Evolutionary conservation across 305 asterid species (phyloP).

Genomic region (Solanum aculeatissimum): DNA sequence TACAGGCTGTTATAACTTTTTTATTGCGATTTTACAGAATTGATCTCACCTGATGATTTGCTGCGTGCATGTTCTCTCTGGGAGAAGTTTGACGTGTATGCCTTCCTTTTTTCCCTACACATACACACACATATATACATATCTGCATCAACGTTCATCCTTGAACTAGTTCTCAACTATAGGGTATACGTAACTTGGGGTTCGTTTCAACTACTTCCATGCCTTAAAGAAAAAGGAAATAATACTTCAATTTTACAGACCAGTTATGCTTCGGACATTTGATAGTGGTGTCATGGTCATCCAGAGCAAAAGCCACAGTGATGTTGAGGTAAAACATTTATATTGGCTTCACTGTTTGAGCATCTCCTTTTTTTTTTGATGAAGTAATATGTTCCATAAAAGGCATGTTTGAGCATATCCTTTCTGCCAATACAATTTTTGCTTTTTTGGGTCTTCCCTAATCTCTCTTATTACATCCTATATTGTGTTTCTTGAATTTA

Average conservation of each 20-base stretch:
- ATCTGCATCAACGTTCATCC: background rate
- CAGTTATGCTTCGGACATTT: conserved; percentile 87
- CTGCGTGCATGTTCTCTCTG: conserved; percentile 88
- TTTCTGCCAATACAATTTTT: background rate
- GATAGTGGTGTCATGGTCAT: conserved; percentile 97
- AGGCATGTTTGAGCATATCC: background rate
- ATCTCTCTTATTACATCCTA: background rate
- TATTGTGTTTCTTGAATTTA: background rate
- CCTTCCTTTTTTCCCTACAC: conserved; percentile 6
- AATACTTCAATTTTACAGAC: conserved; percentile 28
- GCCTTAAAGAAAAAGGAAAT: background rate
- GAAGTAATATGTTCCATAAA: too few relatives aligned
- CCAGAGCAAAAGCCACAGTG: conserved; percentile 84
- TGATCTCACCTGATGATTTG: conserved; percentile 98
- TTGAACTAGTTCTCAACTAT: background rate
- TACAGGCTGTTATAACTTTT: background rate
- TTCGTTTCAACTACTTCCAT: background rate
- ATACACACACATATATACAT: background rate
- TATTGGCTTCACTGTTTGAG: background rate
- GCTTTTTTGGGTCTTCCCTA: background rate
- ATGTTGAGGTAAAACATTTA: conserved; percentile 55
- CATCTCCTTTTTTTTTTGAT: too few relatives aligned
- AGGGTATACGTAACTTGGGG: background rate
- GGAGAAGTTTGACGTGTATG: conserved; percentile 93
- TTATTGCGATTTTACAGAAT: conserved; percentile 32